A percentile compares a stretch with the other conserved stretches of the same genome.
phyloP scores from a whole-genome alignment of 1,284 basidiomycete genomes.

The Leccinum subrobustum region DNA sequence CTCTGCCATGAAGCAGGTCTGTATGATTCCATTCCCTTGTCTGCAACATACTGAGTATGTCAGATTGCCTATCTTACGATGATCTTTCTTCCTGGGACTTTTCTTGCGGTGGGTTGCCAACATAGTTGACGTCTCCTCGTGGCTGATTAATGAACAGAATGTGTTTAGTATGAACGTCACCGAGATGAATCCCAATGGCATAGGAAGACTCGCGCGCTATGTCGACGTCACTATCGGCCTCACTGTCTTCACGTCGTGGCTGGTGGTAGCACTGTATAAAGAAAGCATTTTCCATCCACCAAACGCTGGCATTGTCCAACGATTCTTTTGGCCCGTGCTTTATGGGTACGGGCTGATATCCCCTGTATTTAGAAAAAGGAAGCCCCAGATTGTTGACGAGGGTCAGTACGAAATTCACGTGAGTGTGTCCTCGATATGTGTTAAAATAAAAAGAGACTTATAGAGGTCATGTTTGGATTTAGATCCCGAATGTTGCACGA shows the following conservation, averaged over 20 bases:
- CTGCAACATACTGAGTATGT: constrained; percentile 1
- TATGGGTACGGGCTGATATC: constrained; percentile 5
- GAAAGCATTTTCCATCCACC: constrained; percentile 25
- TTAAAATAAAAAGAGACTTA: constrained; percentile 1
- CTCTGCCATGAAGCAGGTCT: constrained; percentile 48
- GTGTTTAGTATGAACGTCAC: constrained; percentile 42
- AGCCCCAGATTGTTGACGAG: neutral
- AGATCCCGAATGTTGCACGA: neutral
- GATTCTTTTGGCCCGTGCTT: constrained; percentile 20
- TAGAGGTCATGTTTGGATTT: neutral
- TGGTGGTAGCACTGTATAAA: constrained; percentile 33
- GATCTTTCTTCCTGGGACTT: constrained; percentile 32
- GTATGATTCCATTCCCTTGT: constrained; percentile 1
- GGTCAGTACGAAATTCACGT: neutral
- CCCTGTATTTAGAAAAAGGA: neutral
- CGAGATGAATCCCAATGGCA: constrained; percentile 34
- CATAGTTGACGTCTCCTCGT: neutral
- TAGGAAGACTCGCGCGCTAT: constrained; percentile 40
- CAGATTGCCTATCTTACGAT: constrained; percentile 35
- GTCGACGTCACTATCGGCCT: constrained; percentile 43
- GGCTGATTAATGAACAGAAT: constrained; percentile 20
- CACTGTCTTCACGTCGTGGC: constrained; percentile 51
- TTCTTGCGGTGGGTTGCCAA: constrained; percentile 38
- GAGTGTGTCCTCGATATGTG: neutral
- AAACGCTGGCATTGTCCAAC: neutral